A percentile compares a stretch with the other conserved stretches of the same genome.
These are phyloP conservation scores for Phytophthora constricta DNA, from an alignment of 352 stramenopile genomes.

Conservation along the genomic window DNA sequence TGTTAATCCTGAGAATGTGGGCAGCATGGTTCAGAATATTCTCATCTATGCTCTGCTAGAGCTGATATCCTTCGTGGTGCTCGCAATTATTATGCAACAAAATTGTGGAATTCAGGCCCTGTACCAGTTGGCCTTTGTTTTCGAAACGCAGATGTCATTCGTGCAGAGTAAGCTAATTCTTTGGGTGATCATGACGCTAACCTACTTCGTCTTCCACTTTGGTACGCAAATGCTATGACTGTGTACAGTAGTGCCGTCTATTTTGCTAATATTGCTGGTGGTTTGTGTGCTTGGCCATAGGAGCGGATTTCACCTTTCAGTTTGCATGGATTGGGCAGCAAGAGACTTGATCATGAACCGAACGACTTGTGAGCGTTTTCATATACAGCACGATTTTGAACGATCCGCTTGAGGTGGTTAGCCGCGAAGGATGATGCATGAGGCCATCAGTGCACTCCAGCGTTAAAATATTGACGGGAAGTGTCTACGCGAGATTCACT, in stretches of 20 bases:
- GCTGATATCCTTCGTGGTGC: constrained; percentile 16
- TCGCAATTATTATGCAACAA: constrained; percentile 18
- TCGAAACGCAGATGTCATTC: constrained; percentile 23
- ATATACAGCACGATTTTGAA: too few relatives aligned
- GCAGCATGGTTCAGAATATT: constrained; percentile 14
- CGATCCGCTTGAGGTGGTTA: too few relatives aligned
- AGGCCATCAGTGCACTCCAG: too few relatives aligned
- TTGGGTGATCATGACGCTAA: constrained; percentile 20
- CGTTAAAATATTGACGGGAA: constrained; percentile 83
- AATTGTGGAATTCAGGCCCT: constrained; percentile 23
- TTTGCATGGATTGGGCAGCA: not conserved
- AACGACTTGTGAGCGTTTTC: not conserved
- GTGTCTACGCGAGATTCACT: constrained; percentile 72
- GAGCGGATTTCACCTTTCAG: not conserved
- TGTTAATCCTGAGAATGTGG: not conserved
- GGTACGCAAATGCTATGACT: constrained; percentile 11
- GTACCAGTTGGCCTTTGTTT: constrained; percentile 8
- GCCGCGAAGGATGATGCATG: too few relatives aligned
- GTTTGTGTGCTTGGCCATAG: too few relatives aligned
- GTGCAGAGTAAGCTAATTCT: constrained; percentile 24
- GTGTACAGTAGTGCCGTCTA: too few relatives aligned
- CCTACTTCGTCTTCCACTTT: constrained; percentile 7
- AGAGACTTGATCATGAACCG: not conserved
- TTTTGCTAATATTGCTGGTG: not conserved
- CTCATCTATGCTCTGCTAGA: constrained; percentile 23